These are phyloP conservation scores for Herpetomonas tarakana DNA, from an alignment of 208 protist genomes.

Conservation along the genomic window DNA sequence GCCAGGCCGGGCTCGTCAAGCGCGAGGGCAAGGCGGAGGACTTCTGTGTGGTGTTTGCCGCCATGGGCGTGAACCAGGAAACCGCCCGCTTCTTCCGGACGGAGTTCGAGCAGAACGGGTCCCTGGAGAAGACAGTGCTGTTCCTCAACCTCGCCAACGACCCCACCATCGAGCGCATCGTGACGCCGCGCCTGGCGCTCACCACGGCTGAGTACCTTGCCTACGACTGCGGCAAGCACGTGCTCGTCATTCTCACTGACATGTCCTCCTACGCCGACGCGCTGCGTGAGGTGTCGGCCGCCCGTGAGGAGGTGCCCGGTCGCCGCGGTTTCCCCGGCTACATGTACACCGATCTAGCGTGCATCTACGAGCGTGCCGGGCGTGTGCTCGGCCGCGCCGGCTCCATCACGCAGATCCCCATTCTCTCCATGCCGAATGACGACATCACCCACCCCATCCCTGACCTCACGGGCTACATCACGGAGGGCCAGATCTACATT, in stretches of 20 bases:
- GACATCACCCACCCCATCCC: conserved; percentile 99
- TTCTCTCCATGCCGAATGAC: conserved; percentile 99
- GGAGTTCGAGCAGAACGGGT: conserved; percentile 99
- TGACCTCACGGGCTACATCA: conserved; percentile 99
- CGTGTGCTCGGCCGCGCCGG: conserved; percentile 98
- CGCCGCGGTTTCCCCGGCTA: conserved; percentile 99
- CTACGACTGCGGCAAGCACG: conserved; percentile 99
- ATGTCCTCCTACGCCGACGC: conserved; percentile 99
- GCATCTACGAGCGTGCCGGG: conserved; percentile 99
- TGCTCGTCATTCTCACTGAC: conserved; percentile 99
- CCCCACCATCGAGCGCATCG: conserved; percentile 99
- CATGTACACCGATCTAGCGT: conserved; percentile 99
- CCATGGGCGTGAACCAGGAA: conserved; percentile 99
- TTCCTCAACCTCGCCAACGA: conserved; percentile 99
- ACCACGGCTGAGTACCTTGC: conserved; percentile 99
- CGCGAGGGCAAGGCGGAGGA: conserved; percentile 91
- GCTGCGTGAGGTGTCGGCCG: conserved; percentile 99
- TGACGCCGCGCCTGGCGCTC: conserved; percentile 99
- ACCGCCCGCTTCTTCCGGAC: conserved; percentile 99
- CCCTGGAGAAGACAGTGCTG: conserved; percentile 97
- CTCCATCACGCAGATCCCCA: conserved; percentile 99
- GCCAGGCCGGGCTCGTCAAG: conserved; percentile 99
- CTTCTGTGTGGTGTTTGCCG: conserved; percentile 99
- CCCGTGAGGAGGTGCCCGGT: conserved; percentile 99
- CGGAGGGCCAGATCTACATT: conserved; percentile 99